Evolutionary conservation across 441 rosid genomes (phyloP).

Genomic region (Adansonia madagascariensis): DNA sequence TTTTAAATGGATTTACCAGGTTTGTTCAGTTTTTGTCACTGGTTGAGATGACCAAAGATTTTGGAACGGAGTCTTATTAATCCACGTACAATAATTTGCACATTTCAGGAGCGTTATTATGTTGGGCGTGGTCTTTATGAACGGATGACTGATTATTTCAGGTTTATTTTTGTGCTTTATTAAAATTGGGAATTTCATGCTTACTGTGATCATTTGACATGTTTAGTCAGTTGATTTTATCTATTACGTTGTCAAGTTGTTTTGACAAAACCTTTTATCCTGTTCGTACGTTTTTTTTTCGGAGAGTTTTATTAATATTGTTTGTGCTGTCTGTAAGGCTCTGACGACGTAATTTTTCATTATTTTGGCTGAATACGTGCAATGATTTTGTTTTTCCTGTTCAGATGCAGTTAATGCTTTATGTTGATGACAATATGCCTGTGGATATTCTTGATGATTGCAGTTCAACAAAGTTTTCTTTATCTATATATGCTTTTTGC

Average conservation of each 20-base stretch:
- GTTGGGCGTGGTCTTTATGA: conserved; percentile 99
- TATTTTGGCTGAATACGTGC: background rate
- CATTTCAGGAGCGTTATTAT: conserved; percentile 90
- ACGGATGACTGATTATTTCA: conserved; percentile 84
- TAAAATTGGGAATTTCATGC: conserved; percentile 18
- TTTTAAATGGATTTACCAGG: conserved; percentile 99
- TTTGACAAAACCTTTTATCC: background rate
- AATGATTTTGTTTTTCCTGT: conserved; percentile 13
- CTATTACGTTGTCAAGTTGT: conserved; percentile 1
- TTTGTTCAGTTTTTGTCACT: conserved; percentile 32
- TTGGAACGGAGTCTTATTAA: conserved; percentile 19
- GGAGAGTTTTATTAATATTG: background rate
- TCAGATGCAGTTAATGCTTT: background rate
- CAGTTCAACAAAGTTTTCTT: background rate
- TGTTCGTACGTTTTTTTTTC: background rate
- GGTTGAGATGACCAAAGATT: conserved; percentile 24
- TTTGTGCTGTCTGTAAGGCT: background rate
- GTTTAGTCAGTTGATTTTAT: conserved; percentile 1
- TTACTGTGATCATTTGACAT: conserved; percentile 11
- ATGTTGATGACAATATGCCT: background rate
- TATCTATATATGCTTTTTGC: conserved; percentile 13
- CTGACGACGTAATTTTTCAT: conserved; percentile 3
- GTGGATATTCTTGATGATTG: conserved; percentile 11
- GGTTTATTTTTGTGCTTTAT: conserved; percentile 51
- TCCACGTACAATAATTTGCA: conserved; percentile 22